Base-by-base conservation (phyloP, 495 filamentous ascomycete genomes). In the Penicillium roqueforti region DNA sequence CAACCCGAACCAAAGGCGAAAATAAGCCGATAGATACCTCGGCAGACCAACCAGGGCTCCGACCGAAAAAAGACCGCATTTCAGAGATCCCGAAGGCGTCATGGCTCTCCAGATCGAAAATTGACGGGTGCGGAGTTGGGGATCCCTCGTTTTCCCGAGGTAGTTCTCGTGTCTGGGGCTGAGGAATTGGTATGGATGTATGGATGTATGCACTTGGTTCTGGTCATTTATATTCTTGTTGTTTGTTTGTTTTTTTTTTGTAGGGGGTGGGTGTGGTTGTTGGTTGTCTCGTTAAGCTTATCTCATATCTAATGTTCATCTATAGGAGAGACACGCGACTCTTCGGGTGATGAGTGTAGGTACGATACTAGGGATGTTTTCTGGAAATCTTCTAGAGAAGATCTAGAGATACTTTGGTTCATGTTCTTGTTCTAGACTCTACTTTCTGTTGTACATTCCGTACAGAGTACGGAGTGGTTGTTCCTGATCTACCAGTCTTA, bases 81-180 rank as follows among this genome's bases (percentile, higher is more conserved):
- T 45, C 34, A 47, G 48, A 32, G 47, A 66, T 64, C 39, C 58
- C 63, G 60, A 64, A 49, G 23, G 40, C 56, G 43, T 45, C 51
- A 59, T 59, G 37, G 25, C 19, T 47, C 48, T 52, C 56, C 45
- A 25, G 51, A 50, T 51, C 58, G 54, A 66, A 51, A 55, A 68
- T 56, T 47, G 49, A 56, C 57, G 61, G 58, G 50, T 47, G 55
- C 38, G 39, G 42, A 38, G 47, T 16, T 42, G 22, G 23, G 31
- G 41, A 42, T 53, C 54, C 68, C 68, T 71, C 55, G 43, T 47
- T 68, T 54, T 55, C 64, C 68, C 68, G 68, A 69, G 56, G 53
- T 34, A 53, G 53, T 69, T 67, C 57, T 68, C 66, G 68, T 66
- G 47, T 68, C 65, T 66, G 63, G 45, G 43, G 40, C 16, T 28